Evolutionary conservation across 1,139 yeast species (phyloP), one percentile per base, ranked within the genome.

Genomic region (Saccharomyces hybrid): DNA sequence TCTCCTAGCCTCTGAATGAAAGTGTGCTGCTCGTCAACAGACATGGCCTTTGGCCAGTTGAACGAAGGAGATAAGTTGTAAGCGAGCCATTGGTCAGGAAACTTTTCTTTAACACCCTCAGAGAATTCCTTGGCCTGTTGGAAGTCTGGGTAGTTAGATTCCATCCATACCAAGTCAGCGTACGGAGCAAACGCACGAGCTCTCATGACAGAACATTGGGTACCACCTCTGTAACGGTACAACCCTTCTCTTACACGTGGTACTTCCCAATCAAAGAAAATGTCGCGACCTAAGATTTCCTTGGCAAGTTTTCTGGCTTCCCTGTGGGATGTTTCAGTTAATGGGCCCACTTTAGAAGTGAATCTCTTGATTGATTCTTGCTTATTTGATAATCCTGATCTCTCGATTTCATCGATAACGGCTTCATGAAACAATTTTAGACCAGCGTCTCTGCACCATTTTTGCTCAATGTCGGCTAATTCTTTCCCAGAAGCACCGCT

Each of bases 111-210:
- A 66, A 90, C 95, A 69, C 97, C 97, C 47, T 83, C 87, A 56
- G 97, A 95, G 68, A 91, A 93, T 75, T 90, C 96, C 75, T 86
- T 82, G 62, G 98, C 98, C 78, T 93, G 98, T 58, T 78, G 80
- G 75, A 80, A 91, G 73, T 90, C 96, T 65, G 99, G 98, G 64
- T 88, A 82, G 73, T 95, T 93, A 60, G 96, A 87, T 78, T 93
- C 98, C 98, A 93, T 91, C 99, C 99, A 93, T 66, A 91, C 86
- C 78, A 93, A 80, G 75, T 93, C 99, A 56, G 95, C 90, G 74
- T 86, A 91, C 62, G 97, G 97, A 57, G 96, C 91, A 72, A 80
- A 93, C 47, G 96, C 96, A 71, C 96, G 84, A 63, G 96, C 98
- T 74, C 99, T 86, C 86, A 89, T 91, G 58, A 91, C 88, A 55